Percentiles rank a stretch among this genome's conserved stretches.
Conservation (phyloP, 73 alveolate species). For the Diophrys appendiculata region DNA sequence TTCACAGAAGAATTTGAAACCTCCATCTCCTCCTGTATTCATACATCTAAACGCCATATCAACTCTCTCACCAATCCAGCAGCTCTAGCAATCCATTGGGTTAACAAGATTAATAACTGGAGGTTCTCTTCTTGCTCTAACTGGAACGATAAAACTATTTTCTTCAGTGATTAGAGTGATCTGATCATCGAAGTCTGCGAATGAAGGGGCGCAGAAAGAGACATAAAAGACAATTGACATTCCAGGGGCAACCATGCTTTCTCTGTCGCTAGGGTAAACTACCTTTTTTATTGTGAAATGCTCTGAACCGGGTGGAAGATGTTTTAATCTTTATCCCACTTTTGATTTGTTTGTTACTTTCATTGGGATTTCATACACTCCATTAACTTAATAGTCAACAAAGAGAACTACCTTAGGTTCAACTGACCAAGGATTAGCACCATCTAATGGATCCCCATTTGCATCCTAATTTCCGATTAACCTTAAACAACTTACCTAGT, state of each 20-base stretch:
- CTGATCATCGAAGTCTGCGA: conserved; percentile 93
- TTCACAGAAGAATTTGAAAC: conserved; percentile 89
- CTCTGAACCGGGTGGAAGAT: conserved; percentile 83
- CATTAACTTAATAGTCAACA: conserved; percentile 88
- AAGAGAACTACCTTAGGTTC: conserved; percentile 81
- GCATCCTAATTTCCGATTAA: conserved; percentile 19
- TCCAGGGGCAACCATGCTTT: conserved; percentile 92
- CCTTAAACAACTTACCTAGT: conserved; percentile 66
- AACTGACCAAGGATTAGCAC: conserved; percentile 79
- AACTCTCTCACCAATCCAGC: conserved; percentile 93
- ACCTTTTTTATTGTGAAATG: conserved; percentile 77
- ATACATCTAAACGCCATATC: conserved; percentile 89
- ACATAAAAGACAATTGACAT: conserved; percentile 87
- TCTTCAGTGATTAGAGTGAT: conserved; percentile 87
- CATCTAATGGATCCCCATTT: conserved; percentile 57
- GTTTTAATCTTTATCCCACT: conserved; percentile 73
- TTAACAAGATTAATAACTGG: conserved; percentile 89
- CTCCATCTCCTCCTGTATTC: conserved; percentile 97
- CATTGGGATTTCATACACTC: conserved; percentile 85
- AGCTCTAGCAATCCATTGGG: conserved; percentile 90
- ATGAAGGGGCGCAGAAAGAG: conserved; percentile 85
- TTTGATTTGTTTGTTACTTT: conserved; percentile 85
- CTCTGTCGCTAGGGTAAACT: conserved; percentile 77
- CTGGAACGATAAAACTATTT: conserved; percentile 85
- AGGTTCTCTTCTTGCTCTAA: conserved; percentile 93